phyloP scores from a whole-genome alignment of 257 asterid genomes.

The Solanum dulcamara region DNA sequence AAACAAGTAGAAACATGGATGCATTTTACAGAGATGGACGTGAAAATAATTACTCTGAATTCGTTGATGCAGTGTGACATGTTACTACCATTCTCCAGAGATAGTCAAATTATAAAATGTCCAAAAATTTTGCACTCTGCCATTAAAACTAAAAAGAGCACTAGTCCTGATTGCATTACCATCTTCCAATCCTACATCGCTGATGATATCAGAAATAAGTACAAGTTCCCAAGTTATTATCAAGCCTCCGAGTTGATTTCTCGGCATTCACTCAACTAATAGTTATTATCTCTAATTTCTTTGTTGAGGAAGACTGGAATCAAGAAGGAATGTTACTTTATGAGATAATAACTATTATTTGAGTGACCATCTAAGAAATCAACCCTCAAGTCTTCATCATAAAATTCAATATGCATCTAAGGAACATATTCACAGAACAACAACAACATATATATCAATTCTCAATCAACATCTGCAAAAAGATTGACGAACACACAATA shows the following conservation, averaged over 20 bases:
- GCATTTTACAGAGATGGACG: neutral
- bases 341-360: neutral
- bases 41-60: neutral
- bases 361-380: neutral
- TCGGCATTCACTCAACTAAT: neutral
- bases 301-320: neutral
- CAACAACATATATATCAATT: neutral
- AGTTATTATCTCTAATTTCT: neutral
- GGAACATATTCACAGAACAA: neutral
- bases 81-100: neutral
- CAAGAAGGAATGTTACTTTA: no score
- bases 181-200: neutral
- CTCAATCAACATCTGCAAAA: neutral
- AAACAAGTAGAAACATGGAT: neutral
- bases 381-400: neutral
- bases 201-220: neutral
- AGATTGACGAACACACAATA: neutral
- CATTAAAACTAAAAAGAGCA: neutral
- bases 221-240: neutral
- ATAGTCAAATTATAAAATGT: neutral
- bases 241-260: neutral
- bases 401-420: neutral
- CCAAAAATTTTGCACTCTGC: neutral
- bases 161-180: neutral
- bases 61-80: neutral